Evolutionary conservation across 768 basidiomycete species (phyloP).

Genomic region (Lactarius psammicola): DNA sequence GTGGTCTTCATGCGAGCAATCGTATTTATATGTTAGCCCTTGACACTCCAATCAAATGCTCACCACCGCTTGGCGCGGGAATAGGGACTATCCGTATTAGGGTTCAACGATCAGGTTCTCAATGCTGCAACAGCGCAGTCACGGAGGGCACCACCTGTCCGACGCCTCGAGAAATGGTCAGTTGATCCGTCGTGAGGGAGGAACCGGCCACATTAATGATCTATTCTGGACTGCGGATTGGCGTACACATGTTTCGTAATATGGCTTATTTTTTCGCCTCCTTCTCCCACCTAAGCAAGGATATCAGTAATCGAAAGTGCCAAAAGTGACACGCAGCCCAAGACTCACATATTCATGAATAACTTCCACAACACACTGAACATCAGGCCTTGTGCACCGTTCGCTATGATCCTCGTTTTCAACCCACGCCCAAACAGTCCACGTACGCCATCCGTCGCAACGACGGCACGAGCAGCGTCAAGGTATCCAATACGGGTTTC

Average conservation of each 20-base stretch:
- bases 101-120: not conserved
- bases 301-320: not conserved
- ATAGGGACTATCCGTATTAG: not conserved
- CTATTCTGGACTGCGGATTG: not conserved
- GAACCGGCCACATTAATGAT: not conserved
- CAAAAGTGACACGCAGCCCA: not conserved
- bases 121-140: not conserved
- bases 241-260: not conserved
- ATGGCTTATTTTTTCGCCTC: slow-evolving; percentile 4
- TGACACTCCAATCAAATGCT: not conserved
- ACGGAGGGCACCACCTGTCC: not conserved
- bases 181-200: not conserved
- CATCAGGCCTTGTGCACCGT: slow-evolving; percentile 88
- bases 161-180: not conserved
- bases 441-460: slow-evolving; percentile 68
- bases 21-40: slow-evolving; percentile 1
- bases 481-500: slow-evolving; percentile 75
- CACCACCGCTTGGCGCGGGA: not conserved
- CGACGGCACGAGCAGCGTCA: slow-evolving; percentile 73
- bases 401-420: slow-evolving; percentile 85
- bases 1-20: not conserved
- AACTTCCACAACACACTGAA: slow-evolving; percentile 90
- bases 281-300: slow-evolving; percentile 15
- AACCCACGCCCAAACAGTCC: slow-evolving; percentile 89
- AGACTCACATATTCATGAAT: slow-evolving; percentile 79